Conservation (phyloP, 768 basidiomycete species). For the Pisolithus sp. region DNA sequence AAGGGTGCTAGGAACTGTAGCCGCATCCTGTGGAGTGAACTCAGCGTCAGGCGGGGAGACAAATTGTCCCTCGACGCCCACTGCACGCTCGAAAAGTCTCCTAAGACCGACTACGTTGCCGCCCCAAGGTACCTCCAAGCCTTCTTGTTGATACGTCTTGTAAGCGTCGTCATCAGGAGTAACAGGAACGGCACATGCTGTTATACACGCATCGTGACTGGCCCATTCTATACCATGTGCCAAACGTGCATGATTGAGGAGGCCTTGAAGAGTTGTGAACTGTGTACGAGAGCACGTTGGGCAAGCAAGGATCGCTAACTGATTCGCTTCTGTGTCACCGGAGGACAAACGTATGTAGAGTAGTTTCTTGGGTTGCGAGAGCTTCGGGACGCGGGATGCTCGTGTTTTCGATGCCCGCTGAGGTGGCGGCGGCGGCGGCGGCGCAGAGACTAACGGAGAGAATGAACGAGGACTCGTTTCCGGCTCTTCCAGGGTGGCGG, state of each 20-base stretch:
- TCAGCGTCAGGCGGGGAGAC: constrained; percentile 4
- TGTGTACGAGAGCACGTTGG: constrained; percentile 40
- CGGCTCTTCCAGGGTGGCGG: constrained; percentile 14
- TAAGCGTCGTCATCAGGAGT: constrained; percentile 25
- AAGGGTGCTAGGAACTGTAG: constrained; percentile 28
- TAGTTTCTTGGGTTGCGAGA: constrained; percentile 29
- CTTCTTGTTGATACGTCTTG: constrained; percentile 34
- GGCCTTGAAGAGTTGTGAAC: constrained; percentile 46
- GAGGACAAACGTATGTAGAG: constrained; percentile 35
- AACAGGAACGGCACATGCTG: constrained; percentile 36
- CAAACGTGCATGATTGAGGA: constrained; percentile 48
- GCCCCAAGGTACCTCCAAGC: constrained; percentile 28
- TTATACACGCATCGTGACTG: constrained; percentile 47
- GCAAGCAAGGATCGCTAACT: constrained; percentile 33
- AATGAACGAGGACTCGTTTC: constrained; percentile 17
- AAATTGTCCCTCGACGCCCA: constrained; percentile 29
- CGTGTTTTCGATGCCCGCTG: constrained; percentile 22
- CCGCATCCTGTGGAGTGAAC: constrained; percentile 2
- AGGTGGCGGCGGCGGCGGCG: constrained; percentile 4
- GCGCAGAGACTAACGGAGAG: constrained; percentile 11
- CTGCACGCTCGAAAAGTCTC: constrained; percentile 45
- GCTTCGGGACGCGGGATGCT: constrained; percentile 22
- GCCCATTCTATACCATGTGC: constrained; percentile 42
- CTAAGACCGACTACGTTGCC: constrained; percentile 39
- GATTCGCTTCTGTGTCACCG: constrained; percentile 17